Conservation (phyloP, 2,329 filamentous ascomycete species). For the Fusarium austroafricanum region DNA sequence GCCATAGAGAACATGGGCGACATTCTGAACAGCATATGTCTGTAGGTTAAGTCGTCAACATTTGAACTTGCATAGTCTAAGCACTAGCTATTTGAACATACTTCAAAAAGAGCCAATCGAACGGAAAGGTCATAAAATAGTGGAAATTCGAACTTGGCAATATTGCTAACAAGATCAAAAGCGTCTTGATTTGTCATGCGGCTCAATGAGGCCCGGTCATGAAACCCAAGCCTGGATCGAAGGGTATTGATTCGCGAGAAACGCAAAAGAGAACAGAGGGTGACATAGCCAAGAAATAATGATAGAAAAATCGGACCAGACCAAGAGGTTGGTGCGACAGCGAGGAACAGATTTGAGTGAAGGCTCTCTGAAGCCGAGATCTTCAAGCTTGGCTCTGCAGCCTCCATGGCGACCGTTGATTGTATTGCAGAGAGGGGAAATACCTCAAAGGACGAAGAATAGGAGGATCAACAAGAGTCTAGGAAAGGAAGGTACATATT, state of each 20-base stretch:
- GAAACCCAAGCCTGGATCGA: slow-evolving; percentile 48
- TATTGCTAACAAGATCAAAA: slow-evolving; percentile 55
- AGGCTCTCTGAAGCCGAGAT: slow-evolving; percentile 7
- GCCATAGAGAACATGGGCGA: slow-evolving; percentile 52
- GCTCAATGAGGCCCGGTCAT: slow-evolving; percentile 52
- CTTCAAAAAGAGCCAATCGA: slow-evolving; percentile 57
- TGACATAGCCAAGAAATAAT: slow-evolving; percentile 47
- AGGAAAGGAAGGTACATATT: slow-evolving; percentile 11
- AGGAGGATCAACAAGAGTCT: slow-evolving; percentile 3
- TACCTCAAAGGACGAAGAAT: neutral
- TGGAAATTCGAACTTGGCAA: slow-evolving; percentile 53
- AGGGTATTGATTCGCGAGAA: slow-evolving; percentile 51
- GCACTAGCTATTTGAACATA: slow-evolving; percentile 10
- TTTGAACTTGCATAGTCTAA: neutral
- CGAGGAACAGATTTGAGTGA: neutral
- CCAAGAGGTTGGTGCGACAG: slow-evolving; percentile 20
- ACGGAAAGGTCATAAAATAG: slow-evolving; percentile 52
- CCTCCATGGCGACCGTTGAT: slow-evolving; percentile 14
- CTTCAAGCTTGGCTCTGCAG: slow-evolving; percentile 17
- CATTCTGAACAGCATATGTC: slow-evolving; percentile 56
- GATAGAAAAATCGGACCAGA: slow-evolving; percentile 31
- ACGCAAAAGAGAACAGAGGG: slow-evolving; percentile 52
- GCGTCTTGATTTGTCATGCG: slow-evolving; percentile 59
- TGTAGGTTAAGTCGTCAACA: slow-evolving; percentile 27
- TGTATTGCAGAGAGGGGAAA: neutral